Evolutionary conservation across 306 rosid genomes (phyloP).

Genomic region (Aeschynomene evenia): DNA sequence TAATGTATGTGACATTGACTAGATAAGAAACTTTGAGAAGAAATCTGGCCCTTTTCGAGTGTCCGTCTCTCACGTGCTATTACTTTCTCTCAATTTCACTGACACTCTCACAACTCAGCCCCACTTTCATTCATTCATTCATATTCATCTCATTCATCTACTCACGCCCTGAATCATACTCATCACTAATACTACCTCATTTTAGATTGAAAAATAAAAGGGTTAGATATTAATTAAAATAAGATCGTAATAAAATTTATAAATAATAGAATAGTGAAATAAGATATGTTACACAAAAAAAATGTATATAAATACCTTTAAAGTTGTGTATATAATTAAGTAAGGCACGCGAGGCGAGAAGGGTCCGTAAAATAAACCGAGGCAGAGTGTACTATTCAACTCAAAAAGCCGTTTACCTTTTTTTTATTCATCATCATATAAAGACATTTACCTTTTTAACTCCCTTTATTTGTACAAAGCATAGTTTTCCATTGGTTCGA

Average conservation of each 20-base stretch:
- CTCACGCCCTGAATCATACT: neutral
- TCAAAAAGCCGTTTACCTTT: neutral
- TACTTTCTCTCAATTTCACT: constrained; percentile 35
- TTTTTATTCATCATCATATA: neutral
- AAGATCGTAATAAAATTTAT: too few species aligned
- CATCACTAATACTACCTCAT: too few species aligned
- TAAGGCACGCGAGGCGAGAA: neutral
- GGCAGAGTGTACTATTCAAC: neutral
- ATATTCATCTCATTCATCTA: too few species aligned
- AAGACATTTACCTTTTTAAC: constrained; percentile 28
- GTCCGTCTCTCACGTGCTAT: constrained; percentile 39
- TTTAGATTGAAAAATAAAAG: too few species aligned
- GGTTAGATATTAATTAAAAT: too few species aligned
- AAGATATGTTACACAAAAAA: too few species aligned
- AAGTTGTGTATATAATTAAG: too few species aligned
- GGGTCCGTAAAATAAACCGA: neutral
- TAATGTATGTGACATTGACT: constrained; percentile 16
- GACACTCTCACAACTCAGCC: neutral
- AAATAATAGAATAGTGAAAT: too few species aligned
- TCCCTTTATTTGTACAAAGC: neutral
- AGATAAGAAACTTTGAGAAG: constrained; percentile 12
- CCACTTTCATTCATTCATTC: too few species aligned
- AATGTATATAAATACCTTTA: neutral
- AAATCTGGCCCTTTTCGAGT: constrained; percentile 10
- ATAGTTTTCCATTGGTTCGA: neutral